These are phyloP conservation scores for Somion occarium DNA, from an alignment of 1,284 basidiomycete species.

Conservation along the genomic window DNA sequence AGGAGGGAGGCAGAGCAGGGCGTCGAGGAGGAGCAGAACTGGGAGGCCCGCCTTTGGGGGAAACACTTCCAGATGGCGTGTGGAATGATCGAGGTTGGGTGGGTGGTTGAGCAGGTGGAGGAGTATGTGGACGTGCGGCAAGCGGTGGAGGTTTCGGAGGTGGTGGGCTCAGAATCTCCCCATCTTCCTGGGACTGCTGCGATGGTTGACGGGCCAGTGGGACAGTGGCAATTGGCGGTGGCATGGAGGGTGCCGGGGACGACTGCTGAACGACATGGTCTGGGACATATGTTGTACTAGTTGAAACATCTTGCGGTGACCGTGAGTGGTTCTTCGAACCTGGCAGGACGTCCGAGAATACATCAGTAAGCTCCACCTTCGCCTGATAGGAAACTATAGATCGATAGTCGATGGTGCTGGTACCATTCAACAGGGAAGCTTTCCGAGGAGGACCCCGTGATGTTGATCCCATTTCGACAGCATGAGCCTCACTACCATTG, in stretches of 20 bases:
- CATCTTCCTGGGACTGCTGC: constrained; percentile 45
- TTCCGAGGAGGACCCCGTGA: too few relatives aligned
- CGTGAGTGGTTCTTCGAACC: too few relatives aligned
- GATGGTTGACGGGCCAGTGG: too few relatives aligned
- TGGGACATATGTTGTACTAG: too few relatives aligned
- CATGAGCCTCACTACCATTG: too few relatives aligned
- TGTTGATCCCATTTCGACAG: too few relatives aligned
- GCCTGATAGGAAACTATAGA: too few relatives aligned
- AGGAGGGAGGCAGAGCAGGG: constrained; percentile 12
- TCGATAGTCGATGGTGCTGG: constrained; percentile 6
- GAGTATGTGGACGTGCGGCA: constrained; percentile 33
- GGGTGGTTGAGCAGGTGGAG: too few relatives aligned
- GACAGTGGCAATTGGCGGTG: neutral
- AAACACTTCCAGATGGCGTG: constrained; percentile 9
- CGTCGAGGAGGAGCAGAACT: constrained; percentile 5
- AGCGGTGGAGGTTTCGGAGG: constrained; percentile 29
- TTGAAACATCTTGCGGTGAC: too few relatives aligned
- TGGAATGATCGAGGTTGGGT: constrained; percentile 44
- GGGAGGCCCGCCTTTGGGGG: neutral
- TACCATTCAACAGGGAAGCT: constrained; percentile 7
- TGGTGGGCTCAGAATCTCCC: constrained; percentile 42
- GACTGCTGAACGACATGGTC: too few relatives aligned
- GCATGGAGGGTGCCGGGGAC: too few relatives aligned
- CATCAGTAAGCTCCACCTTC: neutral
- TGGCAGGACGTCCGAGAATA: neutral